A percentile compares a stretch with the other conserved stretches of the same genome.
phyloP scores from a whole-genome alignment of 495 filamentous ascomycete species.

The Lophium mytilinum region DNA sequence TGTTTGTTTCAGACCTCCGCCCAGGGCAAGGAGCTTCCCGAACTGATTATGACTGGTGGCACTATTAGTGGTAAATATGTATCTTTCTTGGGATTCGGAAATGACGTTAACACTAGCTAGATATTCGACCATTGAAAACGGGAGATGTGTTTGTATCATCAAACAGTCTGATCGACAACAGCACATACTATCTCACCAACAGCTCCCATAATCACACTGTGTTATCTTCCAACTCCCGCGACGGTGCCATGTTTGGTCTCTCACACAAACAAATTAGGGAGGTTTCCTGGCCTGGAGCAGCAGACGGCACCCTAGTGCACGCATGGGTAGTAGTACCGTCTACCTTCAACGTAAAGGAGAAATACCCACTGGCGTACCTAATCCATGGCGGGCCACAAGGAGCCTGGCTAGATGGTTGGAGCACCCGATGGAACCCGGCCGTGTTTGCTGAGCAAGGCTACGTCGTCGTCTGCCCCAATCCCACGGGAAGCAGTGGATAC shows the following conservation, averaged over 20 bases:
- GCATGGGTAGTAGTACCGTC: conserved; percentile 69
- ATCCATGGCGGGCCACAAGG: conserved; percentile 89
- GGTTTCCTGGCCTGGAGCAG: conserved; percentile 31
- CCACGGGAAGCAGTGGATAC: conserved; percentile 79
- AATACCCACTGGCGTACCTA: conserved; percentile 74
- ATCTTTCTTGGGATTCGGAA: neutral
- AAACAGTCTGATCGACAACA: conserved; percentile 34
- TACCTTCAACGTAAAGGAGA: conserved; percentile 59
- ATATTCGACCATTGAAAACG: conserved; percentile 14
- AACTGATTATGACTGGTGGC: conserved; percentile 14
- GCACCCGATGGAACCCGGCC: conserved; percentile 84
- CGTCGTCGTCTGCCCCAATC: conserved; percentile 79
- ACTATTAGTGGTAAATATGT: conserved; percentile 3
- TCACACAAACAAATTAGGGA: conserved; percentile 37
- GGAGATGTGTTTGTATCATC: conserved; percentile 32
- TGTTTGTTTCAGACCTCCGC: conserved; percentile 13
- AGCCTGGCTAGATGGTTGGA: conserved; percentile 77
- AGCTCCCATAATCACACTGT: conserved; percentile 7
- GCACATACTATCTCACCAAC: conserved; percentile 22
- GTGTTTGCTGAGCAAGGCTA: conserved; percentile 90
- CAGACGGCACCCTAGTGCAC: conserved; percentile 34
- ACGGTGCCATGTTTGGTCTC: conserved; percentile 60
- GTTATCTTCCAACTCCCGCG: conserved; percentile 51
- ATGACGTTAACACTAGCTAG: neutral
- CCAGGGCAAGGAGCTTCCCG: neutral